These are phyloP conservation scores for Punica granatum DNA, from an alignment of 345 rosid species.

Conservation along the genomic window DNA sequence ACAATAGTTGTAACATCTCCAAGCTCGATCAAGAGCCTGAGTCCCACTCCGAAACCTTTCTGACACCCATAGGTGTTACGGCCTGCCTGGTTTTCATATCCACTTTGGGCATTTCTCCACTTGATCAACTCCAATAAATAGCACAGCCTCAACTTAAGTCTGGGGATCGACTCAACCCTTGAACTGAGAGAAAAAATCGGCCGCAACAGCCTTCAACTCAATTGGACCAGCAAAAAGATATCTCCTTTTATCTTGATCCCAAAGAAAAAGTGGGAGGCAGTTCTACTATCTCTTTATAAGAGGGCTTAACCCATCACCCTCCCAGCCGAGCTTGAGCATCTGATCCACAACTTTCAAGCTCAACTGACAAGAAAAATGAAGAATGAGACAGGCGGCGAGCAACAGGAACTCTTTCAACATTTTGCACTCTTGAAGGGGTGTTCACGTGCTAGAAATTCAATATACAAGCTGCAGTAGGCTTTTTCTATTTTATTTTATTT, in stretches of 20 bases:
- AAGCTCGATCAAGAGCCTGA: neutral
- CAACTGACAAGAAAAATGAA: conserved; percentile 40
- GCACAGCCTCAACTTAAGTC: no score
- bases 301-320: conserved; percentile 71
- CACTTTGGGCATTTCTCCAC: no score
- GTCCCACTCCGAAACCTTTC: neutral
- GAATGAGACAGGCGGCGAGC: neutral
- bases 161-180: no score
- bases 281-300: conserved; percentile 5
- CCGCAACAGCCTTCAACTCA: no score
- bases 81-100: no score
- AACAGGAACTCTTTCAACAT: neutral
- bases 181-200: no score
- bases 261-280: neutral
- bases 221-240: no score
- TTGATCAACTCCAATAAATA: no score
- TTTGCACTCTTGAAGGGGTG: neutral
- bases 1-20: neutral
- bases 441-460: neutral
- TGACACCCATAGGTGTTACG: neutral
- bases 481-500: no score
- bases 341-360: conserved; percentile 90
- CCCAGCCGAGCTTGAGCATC: conserved; percentile 99
- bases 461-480: neutral
- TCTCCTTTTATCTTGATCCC: neutral